These are phyloP conservation scores for Aspergillus sergii DNA, from an alignment of 2,329 filamentous ascomycete species.

Conservation along the genomic window DNA sequence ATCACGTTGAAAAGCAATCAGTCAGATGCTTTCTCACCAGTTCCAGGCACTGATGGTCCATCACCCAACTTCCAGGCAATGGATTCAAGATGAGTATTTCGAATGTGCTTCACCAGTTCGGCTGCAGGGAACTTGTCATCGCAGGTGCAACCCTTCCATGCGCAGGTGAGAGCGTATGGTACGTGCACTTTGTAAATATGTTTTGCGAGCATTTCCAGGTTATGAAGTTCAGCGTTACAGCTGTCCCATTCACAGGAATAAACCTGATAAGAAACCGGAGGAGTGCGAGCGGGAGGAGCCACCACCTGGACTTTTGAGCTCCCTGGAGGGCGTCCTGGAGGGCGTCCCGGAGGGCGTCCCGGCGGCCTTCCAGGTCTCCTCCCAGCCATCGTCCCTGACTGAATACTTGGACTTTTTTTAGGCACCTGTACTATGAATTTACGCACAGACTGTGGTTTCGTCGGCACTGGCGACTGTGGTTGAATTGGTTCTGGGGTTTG, in stretches of 20 bases:
- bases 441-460: slow-evolving; percentile 3
- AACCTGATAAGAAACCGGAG: slow-evolving; percentile 35
- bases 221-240: slow-evolving; percentile 63
- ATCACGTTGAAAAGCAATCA: slow-evolving; percentile 35
- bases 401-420: slow-evolving; percentile 3
- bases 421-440: not conserved
- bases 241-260: slow-evolving; percentile 62
- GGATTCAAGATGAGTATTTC: slow-evolving; percentile 54
- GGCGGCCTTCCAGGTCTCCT: slow-evolving; percentile 20
- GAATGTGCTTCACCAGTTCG: slow-evolving; percentile 55
- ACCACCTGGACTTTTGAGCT: slow-evolving; percentile 22
- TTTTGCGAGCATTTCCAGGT: slow-evolving; percentile 60
- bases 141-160: slow-evolving; percentile 29
- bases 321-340: slow-evolving; percentile 25
- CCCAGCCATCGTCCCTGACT: slow-evolving; percentile 15
- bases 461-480: slow-evolving; percentile 3
- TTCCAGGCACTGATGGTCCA: slow-evolving; percentile 57
- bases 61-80: slow-evolving; percentile 63
- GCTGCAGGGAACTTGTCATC: slow-evolving; percentile 27
- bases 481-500: not conserved
- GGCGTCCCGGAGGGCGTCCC: not conserved
- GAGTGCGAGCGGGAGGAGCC: slow-evolving; percentile 15
- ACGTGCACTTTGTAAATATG: slow-evolving; percentile 61
- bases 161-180: slow-evolving; percentile 30
- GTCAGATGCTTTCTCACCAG: slow-evolving; percentile 53